phyloP scores from a whole-genome alignment of 345 rosid species.

The Isatis tinctoria region DNA sequence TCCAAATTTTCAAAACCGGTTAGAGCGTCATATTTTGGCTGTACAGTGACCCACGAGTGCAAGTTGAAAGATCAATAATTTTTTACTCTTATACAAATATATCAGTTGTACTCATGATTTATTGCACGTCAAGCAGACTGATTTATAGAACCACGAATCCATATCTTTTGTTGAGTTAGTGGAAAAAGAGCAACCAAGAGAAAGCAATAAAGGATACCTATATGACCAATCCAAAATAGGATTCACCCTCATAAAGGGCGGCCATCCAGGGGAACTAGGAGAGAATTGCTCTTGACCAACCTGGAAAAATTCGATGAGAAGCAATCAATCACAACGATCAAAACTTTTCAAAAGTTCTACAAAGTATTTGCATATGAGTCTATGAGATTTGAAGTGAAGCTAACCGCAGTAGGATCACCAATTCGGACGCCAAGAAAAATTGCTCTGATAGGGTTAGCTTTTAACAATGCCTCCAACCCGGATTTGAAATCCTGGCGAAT shows the following conservation, averaged over 20 bases:
- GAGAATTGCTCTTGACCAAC: constrained; percentile 99
- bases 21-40: not conserved
- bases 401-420: constrained; percentile 99
- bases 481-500: constrained; percentile 88
- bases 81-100: not conserved
- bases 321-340: not conserved
- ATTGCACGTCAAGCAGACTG: not conserved
- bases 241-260: constrained; percentile 98
- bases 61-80: not conserved
- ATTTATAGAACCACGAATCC: not conserved
- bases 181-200: not conserved
- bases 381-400: constrained; percentile 14
- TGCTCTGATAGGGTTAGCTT: constrained; percentile 82
- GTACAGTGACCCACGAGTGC: not conserved
- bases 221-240: constrained; percentile 99
- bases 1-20: not conserved
- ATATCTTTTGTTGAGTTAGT: not conserved
- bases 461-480: constrained; percentile 81
- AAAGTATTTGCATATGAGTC: not conserved
- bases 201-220: constrained; percentile 46
- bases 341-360: not conserved
- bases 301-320: constrained; percentile 31
- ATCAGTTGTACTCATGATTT: not conserved
- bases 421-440: constrained; percentile 97
- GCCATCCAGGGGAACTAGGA: constrained; percentile 99